Base-by-base conservation (phyloP, 73 alveolate species). In the Tetrahymena borealis region DNA sequence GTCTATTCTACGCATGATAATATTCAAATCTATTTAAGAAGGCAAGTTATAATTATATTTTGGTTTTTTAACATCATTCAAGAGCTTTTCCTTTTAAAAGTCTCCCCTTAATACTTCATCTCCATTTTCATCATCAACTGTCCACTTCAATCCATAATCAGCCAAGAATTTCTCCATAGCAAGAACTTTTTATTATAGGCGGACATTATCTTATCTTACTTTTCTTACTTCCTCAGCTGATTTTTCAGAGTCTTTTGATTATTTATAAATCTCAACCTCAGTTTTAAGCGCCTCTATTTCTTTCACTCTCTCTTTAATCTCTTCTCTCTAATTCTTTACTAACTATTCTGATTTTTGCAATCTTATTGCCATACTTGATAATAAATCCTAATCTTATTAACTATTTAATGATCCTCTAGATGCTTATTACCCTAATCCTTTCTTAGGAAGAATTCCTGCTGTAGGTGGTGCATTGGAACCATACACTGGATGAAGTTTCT, bases 1-100 rank as follows among this genome's bases (percentile, higher is more conserved):
- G 18, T 98, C 99, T 31, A 98, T 96, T 93, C 99, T 97, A 78
- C 97, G 93, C 39, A 97, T 95, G 60, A 98, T 93, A 7, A 96
- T 97, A 93, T 97, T 97, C 78, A 97, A 97, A 90, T 96, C 98
- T 10, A 98, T 98, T 79, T 98, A 98, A 43, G 94, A 94, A 11
- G 99, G 99, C 38, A 98, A 93, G 39, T 96, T 79, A 39, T 95
- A 91, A 94, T 92, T 96, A 42, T 91, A 96, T 92, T 93, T 93
- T 32, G 91, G 91, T 41, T 93, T 40, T 39, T 38, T 39, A 40
- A 93, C 91, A 40, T 91, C 92, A 91, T 85, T 78, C 10, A 79
- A 95, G 37, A 94, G 85, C 78, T 95, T 94, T 38, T 95, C 85
- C 90, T 91, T 91, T 35, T 90, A 38, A 39, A 90, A 38, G 33